Evolutionary conservation across 2,329 filamentous ascomycete species (phyloP).

Genomic region (Alternaria gansuensis): DNA sequence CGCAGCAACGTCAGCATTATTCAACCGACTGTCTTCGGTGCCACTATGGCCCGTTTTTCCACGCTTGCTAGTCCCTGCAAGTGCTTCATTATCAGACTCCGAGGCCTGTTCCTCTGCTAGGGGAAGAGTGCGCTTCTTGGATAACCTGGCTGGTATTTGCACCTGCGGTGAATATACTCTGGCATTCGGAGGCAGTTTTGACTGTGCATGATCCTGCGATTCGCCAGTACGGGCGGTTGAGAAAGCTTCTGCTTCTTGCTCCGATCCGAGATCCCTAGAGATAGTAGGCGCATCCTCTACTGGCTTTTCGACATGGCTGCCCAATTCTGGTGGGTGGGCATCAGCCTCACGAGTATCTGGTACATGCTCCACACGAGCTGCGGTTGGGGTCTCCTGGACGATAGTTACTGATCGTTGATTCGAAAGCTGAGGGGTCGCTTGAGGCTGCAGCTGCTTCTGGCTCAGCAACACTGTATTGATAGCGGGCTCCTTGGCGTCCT

Average conservation of each 20-base stretch:
- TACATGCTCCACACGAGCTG: constrained; percentile 24
- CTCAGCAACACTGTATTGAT: constrained; percentile 29
- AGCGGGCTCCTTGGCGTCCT: constrained; percentile 31
- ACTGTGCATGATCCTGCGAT: constrained; percentile 12
- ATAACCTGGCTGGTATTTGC: constrained; percentile 14
- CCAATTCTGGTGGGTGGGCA: constrained; percentile 4
- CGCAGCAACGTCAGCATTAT: constrained; percentile 17
- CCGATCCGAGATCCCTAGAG: background rate
- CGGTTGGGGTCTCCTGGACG: constrained; percentile 47
- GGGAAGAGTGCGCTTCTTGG: constrained; percentile 28
- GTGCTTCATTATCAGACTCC: constrained; percentile 4
- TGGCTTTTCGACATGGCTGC: background rate
- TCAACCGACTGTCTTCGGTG: constrained; percentile 22
- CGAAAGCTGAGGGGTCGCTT: constrained; percentile 38
- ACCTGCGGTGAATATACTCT: constrained; percentile 19
- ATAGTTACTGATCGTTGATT: constrained; percentile 36
- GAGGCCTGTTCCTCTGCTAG: constrained; percentile 3
- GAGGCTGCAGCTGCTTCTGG: constrained; percentile 23
- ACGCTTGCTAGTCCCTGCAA: constrained; percentile 28
- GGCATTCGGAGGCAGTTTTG: background rate
- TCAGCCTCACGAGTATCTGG: constrained; percentile 8
- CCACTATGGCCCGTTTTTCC: constrained; percentile 21
- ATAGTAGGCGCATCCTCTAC: constrained; percentile 8
- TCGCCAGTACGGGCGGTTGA: constrained; percentile 34
- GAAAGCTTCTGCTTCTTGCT: constrained; percentile 14